phyloP scores from a whole-genome alignment of 2,329 filamentous ascomycete genomes.

The Xylariaceae sp. region DNA sequence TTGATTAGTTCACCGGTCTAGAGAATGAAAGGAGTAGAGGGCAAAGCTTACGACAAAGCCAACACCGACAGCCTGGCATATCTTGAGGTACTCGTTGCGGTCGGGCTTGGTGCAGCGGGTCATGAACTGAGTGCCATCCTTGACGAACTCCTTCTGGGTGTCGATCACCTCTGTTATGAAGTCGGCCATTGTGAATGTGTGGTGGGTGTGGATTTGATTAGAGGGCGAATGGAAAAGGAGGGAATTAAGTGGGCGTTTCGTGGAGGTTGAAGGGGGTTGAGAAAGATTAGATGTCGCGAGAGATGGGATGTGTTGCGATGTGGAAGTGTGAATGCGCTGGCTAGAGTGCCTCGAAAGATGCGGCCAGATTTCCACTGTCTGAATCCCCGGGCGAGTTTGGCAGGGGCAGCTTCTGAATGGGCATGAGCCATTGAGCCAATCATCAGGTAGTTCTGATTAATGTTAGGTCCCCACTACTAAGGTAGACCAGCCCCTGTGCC shows the following conservation, averaged over 20 bases:
- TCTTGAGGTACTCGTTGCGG: conserved; percentile 47
- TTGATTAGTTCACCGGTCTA: not conserved
- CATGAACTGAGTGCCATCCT: conserved; percentile 59
- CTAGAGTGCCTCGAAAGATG: conserved; percentile 13
- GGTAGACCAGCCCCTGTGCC: too few relatives aligned
- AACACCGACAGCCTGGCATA: conserved; percentile 57
- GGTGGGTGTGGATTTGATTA: not conserved
- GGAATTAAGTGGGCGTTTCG: not conserved
- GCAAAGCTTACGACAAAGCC: conserved; percentile 54
- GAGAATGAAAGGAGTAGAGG: not conserved
- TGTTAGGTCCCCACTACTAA: too few relatives aligned
- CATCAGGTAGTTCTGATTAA: too few relatives aligned
- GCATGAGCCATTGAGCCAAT: too few relatives aligned
- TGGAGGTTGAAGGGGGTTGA: not conserved
- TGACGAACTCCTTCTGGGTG: conserved; percentile 62
- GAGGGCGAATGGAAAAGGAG: not conserved
- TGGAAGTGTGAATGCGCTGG: conserved; percentile 12
- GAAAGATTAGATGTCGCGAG: not conserved
- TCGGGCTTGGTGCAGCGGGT: conserved; percentile 58
- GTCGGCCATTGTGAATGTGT: conserved; percentile 52
- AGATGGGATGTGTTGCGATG: conserved; percentile 6
- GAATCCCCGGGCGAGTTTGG: not conserved
- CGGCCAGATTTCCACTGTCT: conserved; percentile 23
- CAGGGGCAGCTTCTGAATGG: too few relatives aligned
- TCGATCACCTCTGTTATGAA: conserved; percentile 68